Conservation (phyloP, 176 grass and related monocot genomes). For the Ensete glaucum region DNA sequence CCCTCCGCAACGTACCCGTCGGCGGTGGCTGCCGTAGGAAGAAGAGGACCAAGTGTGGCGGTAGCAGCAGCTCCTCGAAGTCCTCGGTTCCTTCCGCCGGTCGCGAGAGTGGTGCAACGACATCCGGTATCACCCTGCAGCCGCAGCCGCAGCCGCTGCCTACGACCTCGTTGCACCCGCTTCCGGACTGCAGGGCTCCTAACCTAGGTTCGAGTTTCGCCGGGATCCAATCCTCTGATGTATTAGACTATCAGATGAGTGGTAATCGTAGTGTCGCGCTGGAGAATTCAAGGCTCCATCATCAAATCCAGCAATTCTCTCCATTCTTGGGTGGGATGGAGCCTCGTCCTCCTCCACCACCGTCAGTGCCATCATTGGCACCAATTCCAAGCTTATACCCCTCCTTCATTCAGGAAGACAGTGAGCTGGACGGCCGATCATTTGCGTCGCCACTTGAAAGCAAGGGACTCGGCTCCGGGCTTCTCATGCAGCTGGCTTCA, state of each 20-base stretch:
- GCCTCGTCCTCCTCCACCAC: constrained; percentile 7
- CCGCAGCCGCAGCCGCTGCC: constrained; percentile 61
- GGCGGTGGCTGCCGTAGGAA: constrained; percentile 83
- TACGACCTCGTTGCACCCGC: constrained; percentile 44
- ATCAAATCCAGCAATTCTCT: constrained; percentile 57
- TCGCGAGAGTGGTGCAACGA: constrained; percentile 10
- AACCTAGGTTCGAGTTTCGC: constrained; percentile 69
- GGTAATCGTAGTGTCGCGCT: constrained; percentile 34
- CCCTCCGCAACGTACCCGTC: constrained; percentile 76
- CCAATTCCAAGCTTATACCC: constrained; percentile 22
- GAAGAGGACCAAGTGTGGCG: constrained; percentile 39
- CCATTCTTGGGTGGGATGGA: constrained; percentile 39
- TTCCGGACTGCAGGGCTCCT: constrained; percentile 23
- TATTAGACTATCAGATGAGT: constrained; percentile 39
- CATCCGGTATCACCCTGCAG: constrained; percentile 22
- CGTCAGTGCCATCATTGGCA: constrained; percentile 10
- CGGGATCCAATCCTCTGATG: constrained; percentile 42
- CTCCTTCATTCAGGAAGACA: constrained; percentile 34
- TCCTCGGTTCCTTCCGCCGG: constrained; percentile 20
- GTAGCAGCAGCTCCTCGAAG: constrained; percentile 22
- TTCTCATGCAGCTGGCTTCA: constrained; percentile 33
- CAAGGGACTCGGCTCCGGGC: constrained; percentile 2
- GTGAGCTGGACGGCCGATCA: constrained; percentile 21
- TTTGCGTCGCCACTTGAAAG: constrained; percentile 35
- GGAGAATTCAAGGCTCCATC: constrained; percentile 49